Conservation (phyloP, 345 rosid genomes). For the Draba incana region DNA sequence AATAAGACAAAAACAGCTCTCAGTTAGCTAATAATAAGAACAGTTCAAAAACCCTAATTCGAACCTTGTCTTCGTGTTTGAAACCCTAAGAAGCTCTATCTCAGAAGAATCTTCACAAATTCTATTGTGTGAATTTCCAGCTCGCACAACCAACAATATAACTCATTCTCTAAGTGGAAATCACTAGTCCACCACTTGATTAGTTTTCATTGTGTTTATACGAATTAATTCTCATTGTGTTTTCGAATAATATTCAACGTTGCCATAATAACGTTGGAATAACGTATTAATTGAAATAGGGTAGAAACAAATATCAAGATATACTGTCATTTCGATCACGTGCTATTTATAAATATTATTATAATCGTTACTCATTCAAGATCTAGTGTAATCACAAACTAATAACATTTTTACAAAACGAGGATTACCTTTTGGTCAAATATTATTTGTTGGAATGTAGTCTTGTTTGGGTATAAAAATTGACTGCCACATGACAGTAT, state of each 20-base stretch:
- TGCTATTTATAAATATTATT: background rate
- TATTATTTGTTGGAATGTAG: background rate
- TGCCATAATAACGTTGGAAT: background rate
- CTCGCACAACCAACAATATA: too few relatives aligned
- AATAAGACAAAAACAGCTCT: too few relatives aligned
- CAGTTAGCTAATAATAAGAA: too few relatives aligned
- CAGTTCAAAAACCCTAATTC: too few relatives aligned
- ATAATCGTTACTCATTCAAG: background rate
- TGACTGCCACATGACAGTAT: conserved; percentile 20
- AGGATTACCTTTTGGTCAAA: conserved; percentile 10
- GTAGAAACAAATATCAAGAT: background rate
- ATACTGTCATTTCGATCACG: background rate
- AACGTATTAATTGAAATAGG: background rate
- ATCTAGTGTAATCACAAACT: background rate
- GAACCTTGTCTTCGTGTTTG: too few relatives aligned
- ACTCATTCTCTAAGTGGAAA: too few relatives aligned
- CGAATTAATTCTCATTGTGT: background rate
- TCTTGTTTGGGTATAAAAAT: conserved; percentile 6
- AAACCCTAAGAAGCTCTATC: too few relatives aligned
- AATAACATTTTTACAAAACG: background rate
- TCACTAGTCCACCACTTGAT: too few relatives aligned
- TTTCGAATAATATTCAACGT: background rate
- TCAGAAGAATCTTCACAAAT: too few relatives aligned
- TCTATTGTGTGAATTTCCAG: too few relatives aligned
- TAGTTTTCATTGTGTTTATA: too few relatives aligned